Evolutionary conservation across 2,329 filamentous ascomycete species (phyloP), one percentile per base, ranked within the genome.

Genomic region (Fusarium phyllophilum): DNA sequence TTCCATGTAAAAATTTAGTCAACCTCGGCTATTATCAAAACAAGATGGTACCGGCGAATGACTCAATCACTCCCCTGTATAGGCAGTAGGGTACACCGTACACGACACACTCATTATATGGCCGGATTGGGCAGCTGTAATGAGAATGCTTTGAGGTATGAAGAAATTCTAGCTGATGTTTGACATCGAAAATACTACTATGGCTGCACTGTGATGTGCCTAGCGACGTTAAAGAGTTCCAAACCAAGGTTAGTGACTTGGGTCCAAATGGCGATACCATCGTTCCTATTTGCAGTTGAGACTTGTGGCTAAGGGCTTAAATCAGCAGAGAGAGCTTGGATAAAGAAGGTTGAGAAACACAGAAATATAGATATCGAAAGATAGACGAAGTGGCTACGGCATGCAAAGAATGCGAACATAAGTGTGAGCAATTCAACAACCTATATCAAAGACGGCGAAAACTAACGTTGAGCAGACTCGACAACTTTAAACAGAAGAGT

Each of bases 1-100:
- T 9, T 5, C 2, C 2, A 17, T 17, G 2, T 24, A 22, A 9
- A 8, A 3, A 5, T 11, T 3, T 26, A 13, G 34, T 17, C 4
- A 2, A 39, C 5, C 20, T 38, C 5, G n/a, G n/a, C 49, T 20
- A 15, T 15, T 15, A 20, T 36, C 9, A n/a, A 22, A 26, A 18
- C 14, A 29, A 54, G 49, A 11, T 6, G 7, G 15, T 6, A 12
- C 3, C 18, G n/a, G 33, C 13, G n/a, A 52, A 52, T 52, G 49
- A 36, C 33, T 52, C 49, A 36, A 36, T 26, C 13, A 17, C 13
- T 11, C 18, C 29, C 15, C 29, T 49, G 20, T 17, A 31, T 29
- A 22, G 45, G 45, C 45, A 48, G 26, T 13, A 6, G 26, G 26
- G 13, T 31, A n/a, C 4, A 31, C 20, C 13, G 12, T 31, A n/a